Evolutionary conservation across 768 basidiomycete species (phyloP), one percentile per base, ranked within the genome.

Genomic region (Dioszegia hungarica): DNA sequence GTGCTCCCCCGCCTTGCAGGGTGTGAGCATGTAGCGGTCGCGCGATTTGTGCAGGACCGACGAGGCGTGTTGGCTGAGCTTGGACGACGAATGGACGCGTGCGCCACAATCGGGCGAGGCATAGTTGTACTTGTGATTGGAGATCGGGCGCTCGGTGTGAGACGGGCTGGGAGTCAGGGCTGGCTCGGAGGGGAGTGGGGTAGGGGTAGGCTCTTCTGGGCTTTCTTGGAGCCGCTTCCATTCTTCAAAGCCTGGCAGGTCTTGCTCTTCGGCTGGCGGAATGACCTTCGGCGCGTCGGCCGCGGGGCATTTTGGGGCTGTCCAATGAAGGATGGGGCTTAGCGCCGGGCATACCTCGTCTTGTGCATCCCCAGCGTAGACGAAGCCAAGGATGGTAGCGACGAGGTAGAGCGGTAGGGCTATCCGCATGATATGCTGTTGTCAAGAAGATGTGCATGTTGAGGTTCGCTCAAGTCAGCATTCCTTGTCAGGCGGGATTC

Each of bases 11-110:
- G 79, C 76, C 28, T 81, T 79, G 69, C 95, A 99, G 0, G 93
- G 94, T 53, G 87, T 90, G 64, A 97, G 86, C 95, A 98, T 94
- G 80, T 98, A 98, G 62, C 85, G 80, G 76, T 98, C 94, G 72
- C 86, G 87, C 77, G 91, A 92, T 29, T 85, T 86, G 27, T 88
- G 87, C 9, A 99, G 82, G 53, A 99, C 88, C 1, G 88, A 82
- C 0, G 86, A 84, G 0, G 89, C 78, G 1, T 88, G 90, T 68
- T 91, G 91, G 29, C 91, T 87, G 2, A 82, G 82, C 27, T 83
- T 82, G 72, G 94, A 91, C 0, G 90, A 80, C 8, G 82, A 82
- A 76, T 94, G 93, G 24, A 98, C 86, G 14, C 90, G 86, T 1
- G 94, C 93, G 0, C 90, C 90, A 72, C 95, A 99, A 75, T 97